Conservation (phyloP, 2,329 filamentous ascomycete species). For the Venturia carpophila region DNA sequence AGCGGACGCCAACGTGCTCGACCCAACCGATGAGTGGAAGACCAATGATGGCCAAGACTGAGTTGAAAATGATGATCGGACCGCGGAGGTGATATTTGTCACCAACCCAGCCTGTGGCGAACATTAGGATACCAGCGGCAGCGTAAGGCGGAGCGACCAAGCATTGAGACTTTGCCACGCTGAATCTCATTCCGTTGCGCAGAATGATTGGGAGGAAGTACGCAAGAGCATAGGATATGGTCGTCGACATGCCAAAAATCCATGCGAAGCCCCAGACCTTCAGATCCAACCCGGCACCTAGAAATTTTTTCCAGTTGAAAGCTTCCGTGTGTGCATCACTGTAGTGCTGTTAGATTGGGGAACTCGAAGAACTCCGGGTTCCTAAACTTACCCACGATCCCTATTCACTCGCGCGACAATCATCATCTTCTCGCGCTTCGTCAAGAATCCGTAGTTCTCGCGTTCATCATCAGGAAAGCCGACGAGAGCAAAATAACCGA, state of each 20-base stretch:
- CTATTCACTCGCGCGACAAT: conserved; percentile 45
- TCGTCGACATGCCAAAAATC: conserved; percentile 57
- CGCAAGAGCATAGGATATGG: conserved; percentile 65
- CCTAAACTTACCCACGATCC: conserved; percentile 36
- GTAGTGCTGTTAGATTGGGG: not conserved
- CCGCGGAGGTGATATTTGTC: conserved; percentile 61
- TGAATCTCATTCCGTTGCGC: conserved; percentile 53
- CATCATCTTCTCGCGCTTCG: conserved; percentile 39
- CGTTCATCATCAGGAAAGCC: conserved; percentile 43
- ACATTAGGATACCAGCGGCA: conserved; percentile 58
- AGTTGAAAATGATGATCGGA: conserved; percentile 58
- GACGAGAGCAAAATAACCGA: conserved; percentile 37
- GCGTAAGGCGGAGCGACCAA: conserved; percentile 63
- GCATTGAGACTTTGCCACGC: conserved; percentile 57
- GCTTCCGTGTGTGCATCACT: conserved; percentile 42
- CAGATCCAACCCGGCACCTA: conserved; percentile 40
- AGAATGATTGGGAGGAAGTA: conserved; percentile 77
- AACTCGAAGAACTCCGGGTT: not conserved
- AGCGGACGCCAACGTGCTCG: conserved; percentile 49
- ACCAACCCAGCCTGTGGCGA: conserved; percentile 50
- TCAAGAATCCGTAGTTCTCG: conserved; percentile 39
- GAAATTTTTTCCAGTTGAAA: conserved; percentile 42
- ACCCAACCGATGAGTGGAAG: conserved; percentile 70
- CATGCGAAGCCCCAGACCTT: conserved; percentile 50
- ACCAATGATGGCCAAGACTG: conserved; percentile 58